Evolutionary conservation across 192 early-diverging fungal species (phyloP), one percentile per base, ranked within the genome.

Genomic region (Chytriomyces sp.): DNA sequence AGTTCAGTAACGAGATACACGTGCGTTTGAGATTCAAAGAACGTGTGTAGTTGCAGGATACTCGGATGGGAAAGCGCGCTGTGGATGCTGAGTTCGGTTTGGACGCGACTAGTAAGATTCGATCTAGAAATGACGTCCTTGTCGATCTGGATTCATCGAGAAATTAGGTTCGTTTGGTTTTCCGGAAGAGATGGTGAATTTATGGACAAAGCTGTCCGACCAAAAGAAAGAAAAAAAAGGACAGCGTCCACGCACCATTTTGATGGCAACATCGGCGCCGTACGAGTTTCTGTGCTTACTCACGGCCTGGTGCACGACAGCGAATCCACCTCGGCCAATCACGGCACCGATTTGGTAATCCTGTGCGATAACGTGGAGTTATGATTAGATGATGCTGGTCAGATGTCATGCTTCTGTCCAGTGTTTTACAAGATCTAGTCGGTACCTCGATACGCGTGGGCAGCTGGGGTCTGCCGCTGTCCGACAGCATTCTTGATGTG

Each of bases 1-100:
- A 89, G 69, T 81, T 93, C 92, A 86, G 90, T 90, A n/a, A 93
- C 90, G 20, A 93, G 67, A 69, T 93, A 93, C 2, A 93, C 92
- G 65, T 86, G 86, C 6, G 82, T 71, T n/a, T 79, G 68, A 77
- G 91, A 89, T 73, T 92, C 90, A 66, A 93, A 93, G 72, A 89
- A 91, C 50, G 89, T 91, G 76, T 84, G 83, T 1, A 93, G 79
- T 18, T 81, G 78, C 6, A 91, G 83, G 8, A 93, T 84, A 6
- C 82, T 77, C 0, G 76, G 79, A 76, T 93, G 91, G 3, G 68
- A 75, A 23, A 91, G 74, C n/a, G 80, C 79, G 77, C 89, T 89
- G 79, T 93, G 92, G 35, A 93, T 82, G 11, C 86, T 84, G 24
- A 93, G 87, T 65, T 93, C 92, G 18, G 88, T 83, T 13, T 84